Conservation (phyloP, 2,329 filamentous ascomycete genomes). For the Colletotrichum scovillei region DNA sequence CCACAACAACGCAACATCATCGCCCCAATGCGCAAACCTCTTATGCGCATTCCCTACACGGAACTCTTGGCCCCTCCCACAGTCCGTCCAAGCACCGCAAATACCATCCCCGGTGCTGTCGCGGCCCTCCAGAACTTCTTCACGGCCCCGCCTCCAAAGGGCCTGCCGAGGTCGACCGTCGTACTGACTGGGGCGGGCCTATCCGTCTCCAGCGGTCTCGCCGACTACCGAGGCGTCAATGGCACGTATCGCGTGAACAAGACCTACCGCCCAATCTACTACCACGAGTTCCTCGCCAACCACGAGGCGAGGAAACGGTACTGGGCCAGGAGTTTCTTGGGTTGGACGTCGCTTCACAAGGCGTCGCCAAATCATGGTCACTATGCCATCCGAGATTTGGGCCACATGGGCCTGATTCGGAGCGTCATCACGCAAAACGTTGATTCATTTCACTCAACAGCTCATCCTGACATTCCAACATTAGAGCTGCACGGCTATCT, state of each 20-base stretch:
- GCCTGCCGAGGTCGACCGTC: constrained; percentile 59
- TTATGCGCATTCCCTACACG: constrained; percentile 92
- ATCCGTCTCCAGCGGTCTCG: constrained; percentile 90
- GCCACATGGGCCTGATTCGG: constrained; percentile 76
- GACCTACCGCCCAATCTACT: constrained; percentile 91
- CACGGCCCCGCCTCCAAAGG: constrained; percentile 64
- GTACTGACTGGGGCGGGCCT: constrained; percentile 86
- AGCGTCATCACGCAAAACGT: constrained; percentile 95
- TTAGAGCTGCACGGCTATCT: constrained; percentile 94
- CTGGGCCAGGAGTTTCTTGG: constrained; percentile 94
- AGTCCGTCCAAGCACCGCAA: constrained; percentile 79
- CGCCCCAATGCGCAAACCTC: constrained; percentile 70
- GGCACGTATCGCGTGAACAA: constrained; percentile 95
- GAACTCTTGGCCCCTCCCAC: constrained; percentile 80
- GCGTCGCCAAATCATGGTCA: constrained; percentile 86
- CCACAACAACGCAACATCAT: not conserved
- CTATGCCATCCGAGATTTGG: constrained; percentile 79
- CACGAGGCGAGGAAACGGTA: constrained; percentile 93
- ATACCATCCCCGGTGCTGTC: constrained; percentile 77
- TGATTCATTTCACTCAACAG: constrained; percentile 87
- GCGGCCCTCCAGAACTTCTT: constrained; percentile 84
- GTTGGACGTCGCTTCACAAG: constrained; percentile 85
- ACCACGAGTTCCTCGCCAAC: constrained; percentile 83
- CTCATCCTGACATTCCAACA: constrained; percentile 80
- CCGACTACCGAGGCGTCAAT: constrained; percentile 90